phyloP scores from a whole-genome alignment of 2,329 filamentous ascomycete genomes.

The Nectriaceae sp. region DNA sequence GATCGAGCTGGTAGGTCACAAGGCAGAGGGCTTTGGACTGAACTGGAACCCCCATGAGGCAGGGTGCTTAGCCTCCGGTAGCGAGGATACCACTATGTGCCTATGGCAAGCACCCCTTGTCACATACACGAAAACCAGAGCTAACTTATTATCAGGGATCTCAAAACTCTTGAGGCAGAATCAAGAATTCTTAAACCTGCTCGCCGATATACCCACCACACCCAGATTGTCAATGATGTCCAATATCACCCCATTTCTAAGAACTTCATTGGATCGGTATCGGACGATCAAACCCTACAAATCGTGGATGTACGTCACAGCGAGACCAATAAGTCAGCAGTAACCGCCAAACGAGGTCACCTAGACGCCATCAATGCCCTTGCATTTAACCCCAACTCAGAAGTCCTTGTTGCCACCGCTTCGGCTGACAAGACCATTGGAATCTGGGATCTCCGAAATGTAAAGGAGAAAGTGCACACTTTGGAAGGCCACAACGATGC shows the following conservation, averaged over 20 bases:
- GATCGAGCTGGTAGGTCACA: constrained; percentile 83
- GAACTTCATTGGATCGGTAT: constrained; percentile 87
- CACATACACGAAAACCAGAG: too few species aligned
- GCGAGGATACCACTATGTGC: constrained; percentile 87
- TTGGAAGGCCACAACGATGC: constrained; percentile 86
- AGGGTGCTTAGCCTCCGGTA: constrained; percentile 85
- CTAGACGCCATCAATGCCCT: constrained; percentile 94
- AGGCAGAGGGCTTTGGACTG: constrained; percentile 86
- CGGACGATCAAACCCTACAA: constrained; percentile 91
- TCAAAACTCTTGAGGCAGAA: constrained; percentile 71
- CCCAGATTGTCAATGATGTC: constrained; percentile 92
- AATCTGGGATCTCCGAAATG: constrained; percentile 91
- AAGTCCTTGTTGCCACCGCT: constrained; percentile 87
- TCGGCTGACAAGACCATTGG: constrained; percentile 95
- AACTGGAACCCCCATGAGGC: constrained; percentile 86
- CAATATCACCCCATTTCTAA: constrained; percentile 89
- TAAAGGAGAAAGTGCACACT: constrained; percentile 86
- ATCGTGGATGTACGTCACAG: constrained; percentile 81
- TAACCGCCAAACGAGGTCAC: constrained; percentile 74
- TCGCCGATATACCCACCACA: constrained; percentile 83
- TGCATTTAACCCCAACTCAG: constrained; percentile 89
- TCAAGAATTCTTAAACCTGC: constrained; percentile 71
- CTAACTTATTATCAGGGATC: constrained; percentile 73
- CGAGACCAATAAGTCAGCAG: constrained; percentile 66
- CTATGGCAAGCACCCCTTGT: constrained; percentile 66